phyloP scores from a whole-genome alignment of 495 filamentous ascomycete species.

The Cryomyces antarcticus region DNA sequence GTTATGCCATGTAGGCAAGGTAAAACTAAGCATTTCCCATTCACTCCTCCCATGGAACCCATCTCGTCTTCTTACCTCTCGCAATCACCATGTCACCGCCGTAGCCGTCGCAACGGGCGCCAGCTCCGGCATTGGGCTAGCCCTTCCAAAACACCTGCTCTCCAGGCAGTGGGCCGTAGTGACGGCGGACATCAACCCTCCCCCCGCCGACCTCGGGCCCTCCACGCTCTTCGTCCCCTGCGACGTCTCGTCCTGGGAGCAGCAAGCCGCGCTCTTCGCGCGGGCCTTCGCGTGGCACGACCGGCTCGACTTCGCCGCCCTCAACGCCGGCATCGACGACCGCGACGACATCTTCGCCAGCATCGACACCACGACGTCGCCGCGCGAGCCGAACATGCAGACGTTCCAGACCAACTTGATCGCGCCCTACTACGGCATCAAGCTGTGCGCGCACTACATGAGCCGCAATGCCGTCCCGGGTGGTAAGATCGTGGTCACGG shows the following conservation, averaged over 20 bases:
- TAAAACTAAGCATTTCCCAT: no score
- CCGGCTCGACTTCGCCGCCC: conserved; percentile 24
- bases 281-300: conserved; percentile 17
- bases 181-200: conserved; percentile 23
- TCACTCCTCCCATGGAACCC: no score
- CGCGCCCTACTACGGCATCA: conserved; percentile 22
- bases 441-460: conserved; percentile 25
- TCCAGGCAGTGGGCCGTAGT: conserved; percentile 16
- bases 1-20: no score
- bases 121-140: conserved; percentile 25
- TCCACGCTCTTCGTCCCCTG: conserved; percentile 15
- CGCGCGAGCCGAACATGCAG: conserved; percentile 17
- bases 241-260: conserved; percentile 19
- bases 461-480: conserved; percentile 4
- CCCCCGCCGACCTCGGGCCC: conserved; percentile 1
- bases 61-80: no score
- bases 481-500: conserved; percentile 13
- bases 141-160: conserved; percentile 21
- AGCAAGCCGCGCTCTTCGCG: conserved; percentile 21
- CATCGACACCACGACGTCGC: conserved; percentile 11
- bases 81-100: neutral
- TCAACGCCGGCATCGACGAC: conserved; percentile 27
- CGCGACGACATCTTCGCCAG: conserved; percentile 18
- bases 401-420: conserved; percentile 24
- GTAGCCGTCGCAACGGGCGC: conserved; percentile 23